Percentiles rank a stretch among this genome's conserved stretches.
phyloP scores from a whole-genome alignment of 1,139 yeast species.

The Suhomyces anneliseae region DNA sequence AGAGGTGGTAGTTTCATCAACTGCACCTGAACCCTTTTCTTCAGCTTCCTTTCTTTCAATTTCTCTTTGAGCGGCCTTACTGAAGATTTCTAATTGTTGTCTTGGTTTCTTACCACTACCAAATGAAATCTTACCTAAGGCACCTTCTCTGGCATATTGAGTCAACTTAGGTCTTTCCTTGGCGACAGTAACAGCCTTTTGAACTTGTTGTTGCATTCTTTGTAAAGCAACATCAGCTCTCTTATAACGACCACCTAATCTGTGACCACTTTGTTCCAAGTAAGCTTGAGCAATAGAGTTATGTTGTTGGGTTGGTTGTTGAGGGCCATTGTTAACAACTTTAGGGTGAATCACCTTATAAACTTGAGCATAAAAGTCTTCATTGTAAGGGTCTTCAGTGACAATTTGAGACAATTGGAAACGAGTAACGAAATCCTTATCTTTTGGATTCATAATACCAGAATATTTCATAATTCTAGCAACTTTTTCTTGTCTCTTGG shows the following conservation, averaged over 20 bases:
- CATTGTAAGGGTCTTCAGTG: constrained; percentile 95
- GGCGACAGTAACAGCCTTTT: constrained; percentile 93
- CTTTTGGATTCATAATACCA: constrained; percentile 96
- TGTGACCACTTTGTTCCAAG: constrained; percentile 88
- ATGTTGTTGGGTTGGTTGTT: constrained; percentile 46
- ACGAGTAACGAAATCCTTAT: constrained; percentile 91
- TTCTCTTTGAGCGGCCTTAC: constrained; percentile 54
- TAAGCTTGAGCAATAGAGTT: constrained; percentile 91
- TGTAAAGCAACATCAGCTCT: constrained; percentile 94
- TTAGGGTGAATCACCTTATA: constrained; percentile 78
- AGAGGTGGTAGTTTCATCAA: constrained; percentile 3
- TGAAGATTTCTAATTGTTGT: constrained; percentile 73
- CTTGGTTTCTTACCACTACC: constrained; percentile 87
- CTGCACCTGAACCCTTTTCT: constrained; percentile 19
- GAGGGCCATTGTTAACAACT: constrained; percentile 43
- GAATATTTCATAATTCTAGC: constrained; percentile 78
- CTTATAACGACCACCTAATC: constrained; percentile 83
- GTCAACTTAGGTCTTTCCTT: constrained; percentile 81
- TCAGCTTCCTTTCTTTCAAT: constrained; percentile 37
- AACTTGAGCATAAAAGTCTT: constrained; percentile 95
- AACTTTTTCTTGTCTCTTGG: constrained; percentile 76
- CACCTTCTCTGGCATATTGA: constrained; percentile 79
- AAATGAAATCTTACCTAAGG: constrained; percentile 83
- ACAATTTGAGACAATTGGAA: constrained; percentile 94
- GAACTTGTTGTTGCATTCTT: constrained; percentile 98